Base-by-base conservation (phyloP, 2,329 filamentous ascomycete genomes). In the Orbilia javanica region DNA sequence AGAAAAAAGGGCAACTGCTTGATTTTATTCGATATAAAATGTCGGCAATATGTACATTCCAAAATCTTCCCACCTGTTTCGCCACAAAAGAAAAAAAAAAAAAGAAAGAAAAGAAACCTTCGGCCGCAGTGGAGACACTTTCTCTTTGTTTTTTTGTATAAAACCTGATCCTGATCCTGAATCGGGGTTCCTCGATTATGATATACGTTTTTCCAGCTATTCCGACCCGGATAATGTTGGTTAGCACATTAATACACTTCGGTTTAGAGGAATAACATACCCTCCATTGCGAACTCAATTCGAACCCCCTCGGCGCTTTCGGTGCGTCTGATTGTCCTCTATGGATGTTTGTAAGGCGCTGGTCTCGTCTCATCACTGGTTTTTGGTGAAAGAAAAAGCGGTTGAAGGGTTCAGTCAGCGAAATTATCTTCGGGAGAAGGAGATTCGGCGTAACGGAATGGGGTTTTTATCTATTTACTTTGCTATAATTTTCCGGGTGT, bases 361-460 rank as follows among this genome's bases (percentile, higher is more conserved):
- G 86, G 81, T 91, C 89, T 81, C 89, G 88, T 70, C 89, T 87
- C 89, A 90, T 90, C 89, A 91, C 89, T 90, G 67, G 4, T 29
- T 57, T 34, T 18, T 36, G 27, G 18, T 3, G 78, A 39, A 13
- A 64, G n/a, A n/a, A n/a, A n/a, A n/a, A n/a, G n/a, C n/a, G n/a
- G n/a, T n/a, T n/a, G n/a, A 27, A 18, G 27, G 48, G 20, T 39
- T n/a, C 2, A 20, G 36, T 60, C 31, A 48, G 60, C 20, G 34
- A 48, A 10, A 34, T 4, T 13, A 5, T 11, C 42, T 39, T 31
- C 10, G 39, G 42, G 44, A 20, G n/a, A n/a, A n/a, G n/a, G 36
- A 39, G 39, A 29, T 34, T 29, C 27, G 18, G 29, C 18, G 18
- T 7, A 25, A 50, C 20, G 20, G 11, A 22, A 39, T 7, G 65